Evolutionary conservation across 176 grass and related monocot species (phyloP).

Genomic region (Neostapfia colusana): DNA sequence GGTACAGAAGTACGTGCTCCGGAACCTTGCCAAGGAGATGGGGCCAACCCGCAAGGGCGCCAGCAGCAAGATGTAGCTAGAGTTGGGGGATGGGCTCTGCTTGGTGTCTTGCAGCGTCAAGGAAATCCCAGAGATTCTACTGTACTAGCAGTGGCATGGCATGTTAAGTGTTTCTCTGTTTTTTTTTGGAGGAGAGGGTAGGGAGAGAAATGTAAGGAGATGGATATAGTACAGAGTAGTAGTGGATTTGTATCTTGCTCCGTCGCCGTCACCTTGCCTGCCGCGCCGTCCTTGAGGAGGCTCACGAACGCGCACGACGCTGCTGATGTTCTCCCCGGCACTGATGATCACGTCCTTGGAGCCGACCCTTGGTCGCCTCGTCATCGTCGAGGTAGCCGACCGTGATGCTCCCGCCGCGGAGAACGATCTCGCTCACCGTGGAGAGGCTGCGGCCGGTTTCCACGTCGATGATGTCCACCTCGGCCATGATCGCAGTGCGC

Average conservation of each 20-base stretch:
- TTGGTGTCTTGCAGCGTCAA: neutral
- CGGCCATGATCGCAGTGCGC: conserved; percentile 37
- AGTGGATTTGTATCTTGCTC: too few species aligned
- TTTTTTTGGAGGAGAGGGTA: too few species aligned
- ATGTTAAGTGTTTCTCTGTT: too few species aligned
- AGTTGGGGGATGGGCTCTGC: neutral
- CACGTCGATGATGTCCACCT: conserved; percentile 53
- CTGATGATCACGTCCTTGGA: conserved; percentile 97
- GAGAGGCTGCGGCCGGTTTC: conserved; percentile 45
- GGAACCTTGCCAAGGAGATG: conserved; percentile 63
- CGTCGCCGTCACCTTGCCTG: conserved; percentile 27
- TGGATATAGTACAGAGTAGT: too few species aligned
- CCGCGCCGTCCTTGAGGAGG: conserved; percentile 44
- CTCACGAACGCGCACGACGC: conserved; percentile 94
- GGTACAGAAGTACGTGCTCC: conserved; percentile 68
- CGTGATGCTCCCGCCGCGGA: conserved; percentile 59
- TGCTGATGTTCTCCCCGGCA: conserved; percentile 92
- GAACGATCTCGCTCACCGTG: conserved; percentile 65
- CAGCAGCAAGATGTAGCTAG: conserved; percentile 42
- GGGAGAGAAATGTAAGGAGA: too few species aligned
- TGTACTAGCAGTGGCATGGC: too few species aligned
- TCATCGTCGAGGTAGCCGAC: conserved; percentile 65
- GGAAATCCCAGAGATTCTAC: too few species aligned
- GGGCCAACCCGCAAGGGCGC: conserved; percentile 8
- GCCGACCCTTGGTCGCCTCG: conserved; percentile 31